Conservation (phyloP, 169 alveolate genomes). For the Cryptosporidium viatorum region DNA sequence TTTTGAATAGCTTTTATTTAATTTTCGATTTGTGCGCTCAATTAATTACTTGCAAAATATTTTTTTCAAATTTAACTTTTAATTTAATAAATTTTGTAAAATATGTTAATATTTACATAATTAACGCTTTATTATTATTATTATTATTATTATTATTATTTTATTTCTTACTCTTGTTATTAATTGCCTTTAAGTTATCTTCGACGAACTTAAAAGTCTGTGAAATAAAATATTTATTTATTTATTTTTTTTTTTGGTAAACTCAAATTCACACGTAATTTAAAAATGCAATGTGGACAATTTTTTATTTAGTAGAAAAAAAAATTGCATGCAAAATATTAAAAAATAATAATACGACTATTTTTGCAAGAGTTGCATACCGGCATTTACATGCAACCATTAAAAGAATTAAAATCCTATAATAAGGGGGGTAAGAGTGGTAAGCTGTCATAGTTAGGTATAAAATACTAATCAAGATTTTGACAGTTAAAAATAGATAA, state of each 20-base stretch:
- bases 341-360: not conserved
- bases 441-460: too few species aligned
- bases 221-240: too few species aligned
- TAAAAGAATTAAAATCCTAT: not conserved
- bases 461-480: too few species aligned
- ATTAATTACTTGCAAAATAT: not conserved
- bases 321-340: not conserved
- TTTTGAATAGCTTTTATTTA: not conserved
- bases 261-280: constrained; percentile 9
- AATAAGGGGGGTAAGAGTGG: not conserved
- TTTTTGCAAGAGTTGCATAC: not conserved
- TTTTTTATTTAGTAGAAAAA: not conserved
- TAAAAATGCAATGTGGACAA: constrained; percentile 4
- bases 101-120: too few species aligned
- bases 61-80: not conserved
- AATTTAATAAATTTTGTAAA: not conserved
- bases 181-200: too few species aligned
- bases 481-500: too few species aligned
- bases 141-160: too few species aligned
- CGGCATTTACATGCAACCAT: not conserved
- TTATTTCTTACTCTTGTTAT: too few species aligned
- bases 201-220: too few species aligned
- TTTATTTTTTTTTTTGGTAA: not conserved
- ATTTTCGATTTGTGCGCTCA: not conserved
- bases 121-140: too few species aligned